These are phyloP conservation scores for Rhodomyrtus psidioides DNA, from an alignment of 441 rosid genomes.

Conservation along the genomic window DNA sequence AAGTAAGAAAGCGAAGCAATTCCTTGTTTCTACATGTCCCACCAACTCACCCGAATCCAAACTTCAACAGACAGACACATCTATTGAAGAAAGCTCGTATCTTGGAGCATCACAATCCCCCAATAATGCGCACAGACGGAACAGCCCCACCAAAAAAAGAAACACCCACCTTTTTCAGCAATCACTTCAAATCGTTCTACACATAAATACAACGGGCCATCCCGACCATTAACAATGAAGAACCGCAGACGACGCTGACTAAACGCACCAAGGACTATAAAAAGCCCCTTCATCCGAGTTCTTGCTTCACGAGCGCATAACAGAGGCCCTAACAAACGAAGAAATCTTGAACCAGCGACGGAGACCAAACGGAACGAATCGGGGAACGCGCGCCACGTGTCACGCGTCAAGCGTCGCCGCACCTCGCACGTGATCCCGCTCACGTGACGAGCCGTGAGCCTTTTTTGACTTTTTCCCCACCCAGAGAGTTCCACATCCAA, in stretches of 20 bases:
- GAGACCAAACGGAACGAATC: neutral
- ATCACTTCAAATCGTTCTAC: neutral
- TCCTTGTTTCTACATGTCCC: too few relatives aligned
- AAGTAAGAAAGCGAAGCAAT: too few relatives aligned
- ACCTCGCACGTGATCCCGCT: neutral
- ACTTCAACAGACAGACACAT: neutral
- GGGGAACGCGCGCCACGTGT: too few relatives aligned
- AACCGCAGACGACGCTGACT: neutral
- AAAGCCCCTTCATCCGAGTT: neutral
- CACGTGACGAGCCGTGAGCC: neutral
- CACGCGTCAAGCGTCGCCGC: neutral
- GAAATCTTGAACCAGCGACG: neutral
- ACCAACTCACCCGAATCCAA: neutral
- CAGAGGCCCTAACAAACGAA: too few relatives aligned
- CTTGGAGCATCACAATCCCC: too few relatives aligned
- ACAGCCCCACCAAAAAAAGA: neutral
- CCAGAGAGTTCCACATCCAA: too few relatives aligned
- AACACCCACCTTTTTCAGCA: neutral
- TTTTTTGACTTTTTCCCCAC: neutral
- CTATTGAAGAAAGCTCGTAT: neutral
- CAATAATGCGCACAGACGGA: neutral
- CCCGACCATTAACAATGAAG: neutral
- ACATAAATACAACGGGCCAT: neutral
- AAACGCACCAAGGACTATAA: neutral
- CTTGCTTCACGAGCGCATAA: neutral